A percentile compares a stretch with the other conserved stretches of the same genome.
phyloP scores from a whole-genome alignment of 2,329 filamentous ascomycete species.

The Cladosporium sp. region DNA sequence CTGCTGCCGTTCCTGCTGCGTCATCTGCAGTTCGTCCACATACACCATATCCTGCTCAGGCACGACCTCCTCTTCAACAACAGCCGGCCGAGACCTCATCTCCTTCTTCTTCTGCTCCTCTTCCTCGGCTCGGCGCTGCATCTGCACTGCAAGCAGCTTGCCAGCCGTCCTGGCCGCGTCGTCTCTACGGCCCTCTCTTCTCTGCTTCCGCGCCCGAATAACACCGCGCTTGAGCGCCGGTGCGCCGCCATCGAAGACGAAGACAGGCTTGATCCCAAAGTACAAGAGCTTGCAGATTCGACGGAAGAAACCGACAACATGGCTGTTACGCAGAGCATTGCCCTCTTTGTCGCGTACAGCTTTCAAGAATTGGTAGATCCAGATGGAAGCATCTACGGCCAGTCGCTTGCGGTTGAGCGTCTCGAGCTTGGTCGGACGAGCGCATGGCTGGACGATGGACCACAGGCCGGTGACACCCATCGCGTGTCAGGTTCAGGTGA shows the following conservation, averaged over 20 bases:
- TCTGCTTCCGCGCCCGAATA: slow-evolving; percentile 70
- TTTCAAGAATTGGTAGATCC: slow-evolving; percentile 99
- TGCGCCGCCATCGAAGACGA: slow-evolving; percentile 96
- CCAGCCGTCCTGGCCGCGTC: slow-evolving; percentile 90
- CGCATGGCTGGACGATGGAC: slow-evolving; percentile 92
- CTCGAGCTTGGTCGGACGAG: slow-evolving; percentile 91
- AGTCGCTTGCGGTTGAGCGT: slow-evolving; percentile 94
- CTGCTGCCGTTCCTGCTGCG: slow-evolving; percentile 67
- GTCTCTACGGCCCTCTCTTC: slow-evolving; percentile 82
- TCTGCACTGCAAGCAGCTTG: slow-evolving; percentile 86
- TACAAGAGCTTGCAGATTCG: slow-evolving; percentile 96
- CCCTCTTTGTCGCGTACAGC: slow-evolving; percentile 98
- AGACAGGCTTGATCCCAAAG: slow-evolving; percentile 93
- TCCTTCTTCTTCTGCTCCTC: slow-evolving; percentile 65
- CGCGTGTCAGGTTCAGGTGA: neutral
- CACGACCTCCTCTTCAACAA: slow-evolving; percentile 58
- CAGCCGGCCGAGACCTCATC: slow-evolving; percentile 27
- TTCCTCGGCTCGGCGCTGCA: slow-evolving; percentile 85
- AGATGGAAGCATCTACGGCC: slow-evolving; percentile 96
- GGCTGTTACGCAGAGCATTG: slow-evolving; percentile 90
- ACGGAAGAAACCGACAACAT: slow-evolving; percentile 96
- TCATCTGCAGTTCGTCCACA: slow-evolving; percentile 83
- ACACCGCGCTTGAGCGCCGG: slow-evolving; percentile 88
- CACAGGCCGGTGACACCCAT: slow-evolving; percentile 99
- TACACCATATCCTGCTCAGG: slow-evolving; percentile 77